Base-by-base conservation (phyloP, 768 basidiomycete species). In the Postia placenta region DNA sequence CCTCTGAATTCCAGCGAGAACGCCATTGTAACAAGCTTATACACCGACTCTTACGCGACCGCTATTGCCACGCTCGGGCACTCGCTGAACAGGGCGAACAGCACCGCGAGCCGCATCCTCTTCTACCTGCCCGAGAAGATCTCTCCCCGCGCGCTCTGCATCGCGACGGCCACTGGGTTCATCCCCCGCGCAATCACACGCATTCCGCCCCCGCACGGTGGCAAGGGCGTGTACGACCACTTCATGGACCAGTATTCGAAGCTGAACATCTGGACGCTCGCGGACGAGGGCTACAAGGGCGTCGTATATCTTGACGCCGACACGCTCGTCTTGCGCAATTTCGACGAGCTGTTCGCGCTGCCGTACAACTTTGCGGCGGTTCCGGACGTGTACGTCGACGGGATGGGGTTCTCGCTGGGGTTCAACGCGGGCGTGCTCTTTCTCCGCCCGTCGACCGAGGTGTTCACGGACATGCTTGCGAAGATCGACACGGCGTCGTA, bases 181-280 rank as follows among this genome's bases (percentile, higher is more conserved):
- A 56, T 59, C 7, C 61, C 65, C 0, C 49, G 66, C 15, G 51
- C 67, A 3, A 66, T 74, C 23, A 55, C 62, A 7, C 62, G 59
- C 19, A 70, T 74, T 35, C 54, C 65, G 1, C 73, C 73, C 5
- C 73, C 74, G 0, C 59, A 67, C 49, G 39, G 57, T 27, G 71
- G 71, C 43, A 47, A 55, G 15, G 71, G 69, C 7, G 55, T 71
- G 24, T 55, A 66, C 55, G 39, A 51, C 26, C 67, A 67, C 45
- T 71, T 70, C 56, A 17, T 57, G 28, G 74, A 74, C 56, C 69
- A 72, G 44, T 74, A 70, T 63, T 72, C 74, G 7, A 74, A 73
- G 49, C 63, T 74, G 4, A 62, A 60, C 28, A 61, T 74, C 4
- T 75, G 73, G 74, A 59, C 57, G 37, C 57, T 74, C 28, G 67